Conservation (phyloP, 305 asterid species). For the Rubia tinctorum region DNA sequence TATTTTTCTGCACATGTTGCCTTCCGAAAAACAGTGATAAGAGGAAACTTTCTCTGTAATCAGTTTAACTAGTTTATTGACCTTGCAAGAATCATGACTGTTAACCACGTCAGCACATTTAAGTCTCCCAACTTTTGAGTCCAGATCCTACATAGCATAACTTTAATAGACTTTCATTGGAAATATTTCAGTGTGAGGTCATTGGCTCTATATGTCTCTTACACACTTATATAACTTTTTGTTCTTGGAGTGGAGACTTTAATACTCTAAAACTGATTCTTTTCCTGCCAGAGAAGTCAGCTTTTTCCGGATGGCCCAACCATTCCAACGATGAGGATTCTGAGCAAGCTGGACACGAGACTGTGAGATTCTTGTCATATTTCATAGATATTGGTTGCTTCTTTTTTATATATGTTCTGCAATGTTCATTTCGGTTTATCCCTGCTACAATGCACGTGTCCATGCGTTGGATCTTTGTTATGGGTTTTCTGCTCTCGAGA, state of each 20-base stretch:
- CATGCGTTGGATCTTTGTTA: background rate
- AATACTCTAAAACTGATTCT: background rate
- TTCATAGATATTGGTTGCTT: slow-evolving; percentile 13
- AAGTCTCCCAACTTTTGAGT: no score
- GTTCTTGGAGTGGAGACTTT: background rate
- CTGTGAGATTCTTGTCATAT: slow-evolving; percentile 43
- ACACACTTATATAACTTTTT: background rate
- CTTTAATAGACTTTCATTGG: background rate
- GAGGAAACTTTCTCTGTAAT: background rate
- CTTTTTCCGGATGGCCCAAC: slow-evolving; percentile 31
- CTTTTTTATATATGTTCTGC: background rate
- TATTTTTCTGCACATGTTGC: background rate
- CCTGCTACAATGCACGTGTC: background rate
- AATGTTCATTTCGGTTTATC: background rate
- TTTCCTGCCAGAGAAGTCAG: slow-evolving; percentile 38
- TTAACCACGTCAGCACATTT: no score
- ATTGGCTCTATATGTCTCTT: background rate
- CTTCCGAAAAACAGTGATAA: background rate
- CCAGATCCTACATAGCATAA: no score
- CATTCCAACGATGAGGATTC: slow-evolving; percentile 35
- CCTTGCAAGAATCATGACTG: background rate
- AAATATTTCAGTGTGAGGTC: background rate
- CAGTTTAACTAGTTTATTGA: background rate
- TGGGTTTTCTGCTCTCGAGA: background rate
- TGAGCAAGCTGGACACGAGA: slow-evolving; percentile 33